Percentiles rank a stretch among this genome's conserved stretches.
Conservation (phyloP, 2,329 filamentous ascomycete genomes). For the Aspergillus bombycis region DNA sequence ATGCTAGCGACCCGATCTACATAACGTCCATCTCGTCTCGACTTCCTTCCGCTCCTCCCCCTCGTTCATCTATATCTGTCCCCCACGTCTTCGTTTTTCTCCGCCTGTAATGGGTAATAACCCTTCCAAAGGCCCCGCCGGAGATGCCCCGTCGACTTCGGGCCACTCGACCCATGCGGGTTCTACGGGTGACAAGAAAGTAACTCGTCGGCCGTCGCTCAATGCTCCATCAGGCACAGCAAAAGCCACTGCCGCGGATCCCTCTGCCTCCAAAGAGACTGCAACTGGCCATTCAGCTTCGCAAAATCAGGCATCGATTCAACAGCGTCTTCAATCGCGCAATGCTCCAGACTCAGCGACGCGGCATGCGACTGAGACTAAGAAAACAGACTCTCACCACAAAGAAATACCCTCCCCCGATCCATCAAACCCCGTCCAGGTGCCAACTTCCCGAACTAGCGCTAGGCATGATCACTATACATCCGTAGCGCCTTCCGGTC, state of each 20-base stretch:
- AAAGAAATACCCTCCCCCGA: slow-evolving; percentile 36
- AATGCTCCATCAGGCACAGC: slow-evolving; percentile 41
- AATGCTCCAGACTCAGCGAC: slow-evolving; percentile 36
- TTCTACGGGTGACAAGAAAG: slow-evolving; percentile 39
- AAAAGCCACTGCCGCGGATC: slow-evolving; percentile 47
- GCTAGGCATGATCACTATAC: slow-evolving; percentile 34
- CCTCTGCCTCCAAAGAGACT: slow-evolving; percentile 47
- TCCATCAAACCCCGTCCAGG: slow-evolving; percentile 43
- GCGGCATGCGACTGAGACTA: slow-evolving; percentile 23
- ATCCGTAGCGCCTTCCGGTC: slow-evolving; percentile 45
- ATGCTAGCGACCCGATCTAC: slow-evolving; percentile 28
- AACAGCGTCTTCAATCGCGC: slow-evolving; percentile 47
- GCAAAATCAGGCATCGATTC: slow-evolving; percentile 39
- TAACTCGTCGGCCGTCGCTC: slow-evolving; percentile 45
- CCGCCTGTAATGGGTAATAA: slow-evolving; percentile 52
- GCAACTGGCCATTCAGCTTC: slow-evolving; percentile 44
- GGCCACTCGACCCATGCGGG: slow-evolving; percentile 29
- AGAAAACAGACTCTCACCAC: slow-evolving; percentile 25
- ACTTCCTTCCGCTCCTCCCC: slow-evolving; percentile 10
- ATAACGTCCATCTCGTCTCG: slow-evolving; percentile 9
- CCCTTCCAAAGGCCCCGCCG: slow-evolving; percentile 48
- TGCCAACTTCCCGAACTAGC: slow-evolving; percentile 36
- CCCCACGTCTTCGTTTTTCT: slow-evolving; percentile 11
- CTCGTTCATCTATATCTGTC: slow-evolving; percentile 8
- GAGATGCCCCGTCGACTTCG: slow-evolving; percentile 32